Evolutionary conservation across 306 rosid genomes (phyloP).

Genomic region (Macrotyloma uniflorum): DNA sequence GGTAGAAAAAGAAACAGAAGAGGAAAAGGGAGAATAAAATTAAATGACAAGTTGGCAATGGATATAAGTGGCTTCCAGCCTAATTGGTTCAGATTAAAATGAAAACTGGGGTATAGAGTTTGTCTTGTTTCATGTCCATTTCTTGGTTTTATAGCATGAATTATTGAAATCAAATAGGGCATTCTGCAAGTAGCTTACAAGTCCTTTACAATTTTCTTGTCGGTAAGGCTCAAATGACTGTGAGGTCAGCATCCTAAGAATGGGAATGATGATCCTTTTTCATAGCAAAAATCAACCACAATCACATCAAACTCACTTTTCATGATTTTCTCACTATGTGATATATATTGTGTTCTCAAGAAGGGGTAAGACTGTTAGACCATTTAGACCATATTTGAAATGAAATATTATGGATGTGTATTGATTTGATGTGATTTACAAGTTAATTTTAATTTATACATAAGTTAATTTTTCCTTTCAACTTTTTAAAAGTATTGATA

Average conservation of each 20-base stretch:
- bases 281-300: background rate
- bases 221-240: conserved; percentile 1
- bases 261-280: background rate
- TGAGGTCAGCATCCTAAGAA: background rate
- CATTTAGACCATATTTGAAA: background rate
- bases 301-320: background rate
- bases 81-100: conserved; percentile 5
- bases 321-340: background rate
- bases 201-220: background rate
- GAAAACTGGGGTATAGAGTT: background rate
- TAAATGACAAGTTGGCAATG: conserved; percentile 23
- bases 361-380: background rate
- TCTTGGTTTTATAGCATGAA: background rate
- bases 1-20: background rate
- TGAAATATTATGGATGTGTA: too few species aligned
- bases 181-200: background rate
- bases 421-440: too few species aligned
- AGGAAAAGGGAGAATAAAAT: background rate
- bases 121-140: conserved; percentile 32
- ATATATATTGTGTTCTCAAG: background rate
- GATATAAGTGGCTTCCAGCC: conserved; percentile 35
- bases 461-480: too few species aligned
- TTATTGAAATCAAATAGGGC: conserved; percentile 17
- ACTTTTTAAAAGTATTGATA: too few species aligned
- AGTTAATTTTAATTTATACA: too few species aligned